Base-by-base conservation (phyloP, 2,329 filamentous ascomycete genomes). In the Talaromyces atroroseus region DNA sequence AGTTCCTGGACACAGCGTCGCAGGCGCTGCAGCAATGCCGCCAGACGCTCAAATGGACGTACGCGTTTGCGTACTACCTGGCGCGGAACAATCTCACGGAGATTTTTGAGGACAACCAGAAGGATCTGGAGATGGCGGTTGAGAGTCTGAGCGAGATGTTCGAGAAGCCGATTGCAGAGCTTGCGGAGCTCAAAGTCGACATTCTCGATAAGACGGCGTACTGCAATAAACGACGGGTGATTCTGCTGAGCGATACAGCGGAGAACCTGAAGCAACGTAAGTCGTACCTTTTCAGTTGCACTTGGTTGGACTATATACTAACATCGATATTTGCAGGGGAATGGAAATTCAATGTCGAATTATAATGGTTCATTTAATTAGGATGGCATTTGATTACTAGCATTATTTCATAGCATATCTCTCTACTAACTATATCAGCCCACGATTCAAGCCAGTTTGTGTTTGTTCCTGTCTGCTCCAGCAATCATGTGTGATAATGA, bases 11-110 rank as follows among this genome's bases (percentile, higher is more conserved):
- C 67, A 87, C 89, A 1, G 94, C 94, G 0, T 96, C 92, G 0
- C 90, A 96, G 69, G 90, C 92, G 2, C 81, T 99, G 16, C 92
- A 97, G 75, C 91, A 90, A 48, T 99, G 94, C 73, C 89, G 94
- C n/a, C 92, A 97, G 75, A 99, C 94, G 0, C 80, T 99, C 5
- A 99, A 99, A 76, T 99, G 94, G 94, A 99, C 94, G 0, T 99
- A 99, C 67, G 94, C 94, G 0, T 99, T 99, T 74, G 94, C 94
- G 1, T 99, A 94, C 71, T 99, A 99, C 69, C 84, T 99, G n/a
- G 87, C 88, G 2, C 86, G 90, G 56, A 97, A 96, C 79, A 97
- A 99, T 68, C 78, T 94, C 56, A 97, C 94, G 0, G 90, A 92
- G 69, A 97, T 99, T 54, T 99, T 99, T 59, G 94, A 99, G 72